These are phyloP conservation scores for Oryza brachyantha DNA, from an alignment of 176 grass and related monocot genomes.

Conservation along the genomic window DNA sequence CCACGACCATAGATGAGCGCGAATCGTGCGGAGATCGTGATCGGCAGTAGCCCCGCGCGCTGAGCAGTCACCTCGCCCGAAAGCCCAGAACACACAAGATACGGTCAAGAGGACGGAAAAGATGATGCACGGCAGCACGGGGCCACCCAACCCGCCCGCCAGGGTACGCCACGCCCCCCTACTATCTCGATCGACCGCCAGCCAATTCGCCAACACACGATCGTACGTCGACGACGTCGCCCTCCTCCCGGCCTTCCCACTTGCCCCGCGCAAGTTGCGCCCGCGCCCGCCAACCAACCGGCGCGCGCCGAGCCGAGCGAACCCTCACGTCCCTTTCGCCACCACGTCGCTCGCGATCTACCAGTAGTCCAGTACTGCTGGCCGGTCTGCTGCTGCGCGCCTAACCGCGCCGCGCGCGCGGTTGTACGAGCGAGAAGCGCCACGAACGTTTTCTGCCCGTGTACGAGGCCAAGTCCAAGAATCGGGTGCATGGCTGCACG, in stretches of 20 bases:
- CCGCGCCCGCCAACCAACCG: neutral
- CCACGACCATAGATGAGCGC: neutral
- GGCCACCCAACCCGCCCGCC: neutral
- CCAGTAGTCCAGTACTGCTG: no score
- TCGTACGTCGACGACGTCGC: neutral
- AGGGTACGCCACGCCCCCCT: no score
- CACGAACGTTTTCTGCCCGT: no score
- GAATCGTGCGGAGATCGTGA: neutral
- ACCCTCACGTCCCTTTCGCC: no score
- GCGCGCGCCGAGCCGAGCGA: neutral
- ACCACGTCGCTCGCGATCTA: no score
- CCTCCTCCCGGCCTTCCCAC: neutral
- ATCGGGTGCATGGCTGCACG: no score
- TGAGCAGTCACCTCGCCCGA: neutral
- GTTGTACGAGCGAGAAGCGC: no score
- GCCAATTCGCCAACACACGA: neutral
- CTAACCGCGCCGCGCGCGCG: no score
- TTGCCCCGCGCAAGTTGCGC: neutral
- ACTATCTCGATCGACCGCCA: neutral
- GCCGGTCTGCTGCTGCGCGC: no score
- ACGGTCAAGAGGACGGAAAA: neutral
- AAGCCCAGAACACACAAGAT: neutral
- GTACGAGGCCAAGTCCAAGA: no score
- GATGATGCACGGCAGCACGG: neutral
- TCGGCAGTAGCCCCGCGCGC: neutral